A percentile compares a stretch with the other conserved stretches of the same genome.
Evolutionary conservation across 805 yeast species (phyloP).

Genomic region (Barnettozyma sucrosica): DNA sequence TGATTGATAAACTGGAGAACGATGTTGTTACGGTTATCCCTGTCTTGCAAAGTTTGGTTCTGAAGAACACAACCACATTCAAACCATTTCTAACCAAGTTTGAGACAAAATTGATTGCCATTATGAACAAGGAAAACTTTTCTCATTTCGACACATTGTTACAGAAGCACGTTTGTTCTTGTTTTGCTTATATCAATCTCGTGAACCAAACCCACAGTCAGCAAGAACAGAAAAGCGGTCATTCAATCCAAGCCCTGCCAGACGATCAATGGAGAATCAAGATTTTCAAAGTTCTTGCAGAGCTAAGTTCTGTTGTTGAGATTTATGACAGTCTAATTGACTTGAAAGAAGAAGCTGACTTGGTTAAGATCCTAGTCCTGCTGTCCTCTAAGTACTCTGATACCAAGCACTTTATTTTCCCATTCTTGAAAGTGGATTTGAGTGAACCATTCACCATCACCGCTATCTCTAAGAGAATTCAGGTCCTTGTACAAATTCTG

Average conservation of each 20-base stretch:
- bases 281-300: constrained; percentile 42
- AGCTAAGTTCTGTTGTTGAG: constrained; percentile 48
- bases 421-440: constrained; percentile 52
- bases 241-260: constrained; percentile 29
- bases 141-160: constrained; percentile 34
- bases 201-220: constrained; percentile 45
- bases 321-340: constrained; percentile 57
- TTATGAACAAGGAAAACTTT: constrained; percentile 32
- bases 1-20: constrained; percentile 41
- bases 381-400: constrained; percentile 31
- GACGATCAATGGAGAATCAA: constrained; percentile 44
- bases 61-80: constrained; percentile 68
- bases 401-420: constrained; percentile 31
- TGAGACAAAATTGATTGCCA: constrained; percentile 37
- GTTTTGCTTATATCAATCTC: constrained; percentile 51
- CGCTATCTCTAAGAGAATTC: constrained; percentile 46
- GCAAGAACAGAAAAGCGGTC: constrained; percentile 22
- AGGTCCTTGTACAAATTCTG: constrained; percentile 40
- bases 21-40: constrained; percentile 31
- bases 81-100: constrained; percentile 70
- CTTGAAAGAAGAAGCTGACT: constrained; percentile 49
- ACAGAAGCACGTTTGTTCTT: constrained; percentile 38
- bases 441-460: constrained; percentile 47
- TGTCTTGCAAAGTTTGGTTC: constrained; percentile 38
- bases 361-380: constrained; percentile 33